These are phyloP conservation scores for Botrytis squamosa DNA, from an alignment of 2,329 filamentous ascomycete genomes.

Conservation along the genomic window DNA sequence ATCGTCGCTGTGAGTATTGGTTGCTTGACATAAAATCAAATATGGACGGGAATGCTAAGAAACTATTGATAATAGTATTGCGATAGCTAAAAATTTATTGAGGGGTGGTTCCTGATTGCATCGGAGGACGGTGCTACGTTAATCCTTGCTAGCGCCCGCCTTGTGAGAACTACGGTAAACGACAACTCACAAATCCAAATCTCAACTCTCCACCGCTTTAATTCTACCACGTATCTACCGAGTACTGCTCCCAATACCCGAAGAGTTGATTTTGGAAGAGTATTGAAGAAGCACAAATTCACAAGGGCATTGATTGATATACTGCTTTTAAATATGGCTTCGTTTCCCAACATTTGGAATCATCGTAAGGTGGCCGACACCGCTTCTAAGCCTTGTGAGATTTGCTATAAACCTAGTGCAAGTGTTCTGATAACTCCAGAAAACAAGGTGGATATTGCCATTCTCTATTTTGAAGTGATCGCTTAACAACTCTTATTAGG, in stretches of 20 bases:
- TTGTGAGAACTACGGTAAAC: conserved; percentile 10
- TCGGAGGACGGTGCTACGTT: conserved; percentile 7
- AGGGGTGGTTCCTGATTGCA: conserved; percentile 8
- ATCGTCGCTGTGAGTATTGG: neutral
- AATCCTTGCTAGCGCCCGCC: conserved; percentile 12
- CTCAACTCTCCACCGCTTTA: neutral
- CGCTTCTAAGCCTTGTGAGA: conserved; percentile 79
- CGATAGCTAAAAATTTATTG: conserved; percentile 3
- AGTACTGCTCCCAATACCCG: neutral
- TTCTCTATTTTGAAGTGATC: neutral
- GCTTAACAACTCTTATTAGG: conserved; percentile 45
- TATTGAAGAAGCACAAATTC: neutral
- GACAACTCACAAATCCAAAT: conserved; percentile 6
- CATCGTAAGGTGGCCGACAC: conserved; percentile 83
- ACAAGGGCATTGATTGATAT: neutral
- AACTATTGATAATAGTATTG: conserved; percentile 18
- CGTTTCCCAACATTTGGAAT: conserved; percentile 76
- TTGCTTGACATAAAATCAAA: neutral
- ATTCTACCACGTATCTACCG: neutral
- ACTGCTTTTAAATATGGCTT: conserved; percentile 29
- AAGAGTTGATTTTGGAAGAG: neutral
- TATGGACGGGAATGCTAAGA: neutral
- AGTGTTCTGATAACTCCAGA: conserved; percentile 88
- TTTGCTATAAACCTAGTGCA: conserved; percentile 86
- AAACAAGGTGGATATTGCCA: conserved; percentile 65